Base-by-base conservation (phyloP, 352 stramenopile species). In the Pythium volutum region DNA sequence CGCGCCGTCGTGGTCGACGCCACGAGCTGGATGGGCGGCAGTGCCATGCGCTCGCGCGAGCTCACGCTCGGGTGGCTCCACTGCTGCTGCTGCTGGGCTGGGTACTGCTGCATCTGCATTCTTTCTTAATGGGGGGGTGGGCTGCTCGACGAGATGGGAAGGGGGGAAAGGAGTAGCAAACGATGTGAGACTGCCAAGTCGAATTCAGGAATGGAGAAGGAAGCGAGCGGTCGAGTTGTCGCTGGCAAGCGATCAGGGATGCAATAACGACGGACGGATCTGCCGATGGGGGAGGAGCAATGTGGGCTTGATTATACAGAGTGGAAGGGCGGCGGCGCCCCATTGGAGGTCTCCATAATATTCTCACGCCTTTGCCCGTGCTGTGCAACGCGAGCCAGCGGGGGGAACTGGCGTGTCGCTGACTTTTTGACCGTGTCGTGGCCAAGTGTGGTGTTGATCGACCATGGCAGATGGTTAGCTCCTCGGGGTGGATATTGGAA, bases 11-110 rank as follows among this genome's bases (percentile, higher is more conserved):
- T 39, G 38, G 54, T 45, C 18, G 39, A 26, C 27, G n/a, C 11
- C 26, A 25, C 59, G 59, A 69, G 46, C 18, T 64, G 77, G 55
- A 88, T 77, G 8, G 76, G 48, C n/a, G 76, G 79, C 15, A 89
- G 70, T 4, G 75, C 74, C 75, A 89, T 85, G 43, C 79, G 79
- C 55, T 84, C 75, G 47, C 71, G 69, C 5, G 76, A 55, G 22
- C 55, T 11, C 33, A 34, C 53, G 23, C 55, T 11, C 26, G 41
- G 22, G 49, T 62, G 54, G 27, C 56, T 64, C 62, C 62, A 69
- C 48, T 69, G 54, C 29, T 48, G 36, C 27, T 39, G 29, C 27
- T 26, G 29, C 43, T 39, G 55, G 25, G 33, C 36, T 12, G 51
- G 45, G 25, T 60, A 66, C 49, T 60, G 59, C 50, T 59, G 59